Evolutionary conservation across 148 eudicot genomes (phyloP).

Genomic region (Fagopyrum homotropicum): DNA sequence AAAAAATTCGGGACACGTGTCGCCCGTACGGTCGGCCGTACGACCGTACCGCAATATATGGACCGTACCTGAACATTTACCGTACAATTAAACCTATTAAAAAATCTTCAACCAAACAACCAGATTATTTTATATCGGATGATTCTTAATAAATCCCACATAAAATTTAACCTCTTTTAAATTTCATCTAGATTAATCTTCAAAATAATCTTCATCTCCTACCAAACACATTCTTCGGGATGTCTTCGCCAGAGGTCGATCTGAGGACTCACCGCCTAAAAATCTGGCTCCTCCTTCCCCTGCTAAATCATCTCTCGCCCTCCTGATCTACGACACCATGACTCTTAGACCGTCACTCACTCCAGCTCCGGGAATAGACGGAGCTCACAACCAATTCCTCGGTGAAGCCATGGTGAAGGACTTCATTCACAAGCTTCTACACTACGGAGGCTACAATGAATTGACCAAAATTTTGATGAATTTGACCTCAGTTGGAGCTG

Average conservation of each 20-base stretch:
- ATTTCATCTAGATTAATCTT: too few species aligned
- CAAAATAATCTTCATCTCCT: too few species aligned
- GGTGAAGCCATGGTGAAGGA: slow-evolving; percentile 78
- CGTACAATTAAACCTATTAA: too few species aligned
- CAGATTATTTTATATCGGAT: too few species aligned
- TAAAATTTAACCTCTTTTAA: too few species aligned
- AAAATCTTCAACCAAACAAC: too few species aligned
- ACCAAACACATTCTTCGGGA: slow-evolving; percentile 23
- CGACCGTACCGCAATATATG: too few species aligned
- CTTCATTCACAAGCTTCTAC: slow-evolving; percentile 69
- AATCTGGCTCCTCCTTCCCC: slow-evolving; percentile 37
- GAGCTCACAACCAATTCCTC: slow-evolving; percentile 72
- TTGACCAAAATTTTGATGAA: slow-evolving; percentile 80
- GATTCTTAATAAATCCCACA: too few species aligned
- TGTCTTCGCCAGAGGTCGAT: slow-evolving; percentile 68
- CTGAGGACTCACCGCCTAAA: slow-evolving; percentile 44
- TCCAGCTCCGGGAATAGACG: slow-evolving; percentile 91
- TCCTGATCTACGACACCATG: slow-evolving; percentile 61
- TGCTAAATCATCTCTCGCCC: slow-evolving; percentile 47
- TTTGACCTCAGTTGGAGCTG: slow-evolving; percentile 70
- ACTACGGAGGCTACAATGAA: slow-evolving; percentile 90
- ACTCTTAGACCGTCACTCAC: slow-evolving; percentile 79
- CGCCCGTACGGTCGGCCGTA: too few species aligned
- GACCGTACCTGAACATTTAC: too few species aligned
- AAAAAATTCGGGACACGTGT: too few species aligned